Evolutionary conservation across 441 rosid genomes (phyloP).

Genomic region (Croton setiger): DNA sequence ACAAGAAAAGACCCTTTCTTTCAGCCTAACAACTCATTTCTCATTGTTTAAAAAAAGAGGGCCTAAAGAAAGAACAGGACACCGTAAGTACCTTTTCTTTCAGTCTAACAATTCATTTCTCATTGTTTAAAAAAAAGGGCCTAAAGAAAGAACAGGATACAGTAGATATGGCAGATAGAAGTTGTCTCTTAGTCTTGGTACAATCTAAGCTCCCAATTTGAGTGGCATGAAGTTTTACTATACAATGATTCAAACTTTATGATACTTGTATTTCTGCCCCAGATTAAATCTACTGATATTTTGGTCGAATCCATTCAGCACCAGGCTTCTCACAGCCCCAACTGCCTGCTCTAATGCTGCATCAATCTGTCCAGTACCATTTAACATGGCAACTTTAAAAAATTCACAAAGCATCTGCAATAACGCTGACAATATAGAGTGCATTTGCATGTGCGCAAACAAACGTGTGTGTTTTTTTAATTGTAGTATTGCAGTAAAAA

Average conservation of each 20-base stretch:
- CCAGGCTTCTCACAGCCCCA: slow-evolving; percentile 60
- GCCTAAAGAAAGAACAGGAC: not conserved
- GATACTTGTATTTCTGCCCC: slow-evolving; percentile 76
- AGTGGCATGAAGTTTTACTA: not conserved
- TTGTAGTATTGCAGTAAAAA: too few relatives aligned
- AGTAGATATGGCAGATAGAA: not conserved
- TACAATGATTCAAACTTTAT: slow-evolving; percentile 49
- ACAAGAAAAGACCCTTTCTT: too few relatives aligned
- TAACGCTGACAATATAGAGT: not conserved
- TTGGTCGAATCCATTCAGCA: slow-evolving; percentile 56
- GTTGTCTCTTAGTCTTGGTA: not conserved
- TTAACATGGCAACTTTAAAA: not conserved
- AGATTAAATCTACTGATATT: slow-evolving; percentile 64
- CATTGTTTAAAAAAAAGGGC: not conserved
- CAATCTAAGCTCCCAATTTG: not conserved
- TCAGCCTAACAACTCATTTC: not conserved
- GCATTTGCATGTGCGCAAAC: too few relatives aligned
- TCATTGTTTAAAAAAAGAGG: not conserved
- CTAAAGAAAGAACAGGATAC: not conserved
- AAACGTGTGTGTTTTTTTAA: too few relatives aligned
- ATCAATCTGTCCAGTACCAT: slow-evolving; percentile 49
- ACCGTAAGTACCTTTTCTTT: not conserved
- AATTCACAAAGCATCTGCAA: not conserved
- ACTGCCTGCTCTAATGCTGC: slow-evolving; percentile 65
- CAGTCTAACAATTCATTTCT: not conserved